A percentile compares a stretch with the other conserved stretches of the same genome.
Evolutionary conservation across 805 yeast species (phyloP).

Genomic region (Clavispora fructus): DNA sequence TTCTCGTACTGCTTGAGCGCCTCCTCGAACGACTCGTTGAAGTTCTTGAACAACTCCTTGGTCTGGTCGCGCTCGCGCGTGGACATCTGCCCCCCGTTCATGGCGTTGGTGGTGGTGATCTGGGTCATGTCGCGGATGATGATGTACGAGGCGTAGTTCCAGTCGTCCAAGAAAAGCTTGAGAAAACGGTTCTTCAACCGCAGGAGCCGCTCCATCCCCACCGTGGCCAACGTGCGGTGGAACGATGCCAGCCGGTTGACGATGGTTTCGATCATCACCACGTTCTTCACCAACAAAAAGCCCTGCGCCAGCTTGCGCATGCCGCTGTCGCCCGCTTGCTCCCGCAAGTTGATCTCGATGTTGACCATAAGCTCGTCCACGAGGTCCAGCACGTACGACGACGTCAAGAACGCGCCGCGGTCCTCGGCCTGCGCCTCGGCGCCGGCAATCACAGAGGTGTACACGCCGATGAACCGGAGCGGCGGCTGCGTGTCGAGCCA

Average conservation of each 20-base stretch:
- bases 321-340: conserved; percentile 14
- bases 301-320: conserved; percentile 53
- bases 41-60: conserved; percentile 78
- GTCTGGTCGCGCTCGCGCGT: conserved; percentile 76
- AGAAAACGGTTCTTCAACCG: conserved; percentile 69
- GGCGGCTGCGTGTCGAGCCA: conserved; percentile 65
- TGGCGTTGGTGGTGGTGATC: conserved; percentile 47
- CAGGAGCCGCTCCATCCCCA: conserved; percentile 60
- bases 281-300: conserved; percentile 62
- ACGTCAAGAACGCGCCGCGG: conserved; percentile 38
- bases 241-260: conserved; percentile 53
- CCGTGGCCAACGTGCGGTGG: conserved; percentile 47
- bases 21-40: conserved; percentile 79
- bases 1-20: conserved; percentile 61
- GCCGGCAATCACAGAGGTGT: conserved; percentile 44
- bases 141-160: conserved; percentile 75
- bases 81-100: conserved; percentile 32
- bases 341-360: conserved; percentile 57
- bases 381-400: conserved; percentile 69
- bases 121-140: conserved; percentile 74
- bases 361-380: conserved; percentile 67
- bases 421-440: conserved; percentile 17
- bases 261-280: conserved; percentile 70
- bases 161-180: conserved; percentile 64
- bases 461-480: conserved; percentile 41